Percentiles rank a stretch among this genome's conserved stretches.
Evolutionary conservation across 1,284 basidiomycete genomes (phyloP).

Genomic region (Ustilago xerochloae): DNA sequence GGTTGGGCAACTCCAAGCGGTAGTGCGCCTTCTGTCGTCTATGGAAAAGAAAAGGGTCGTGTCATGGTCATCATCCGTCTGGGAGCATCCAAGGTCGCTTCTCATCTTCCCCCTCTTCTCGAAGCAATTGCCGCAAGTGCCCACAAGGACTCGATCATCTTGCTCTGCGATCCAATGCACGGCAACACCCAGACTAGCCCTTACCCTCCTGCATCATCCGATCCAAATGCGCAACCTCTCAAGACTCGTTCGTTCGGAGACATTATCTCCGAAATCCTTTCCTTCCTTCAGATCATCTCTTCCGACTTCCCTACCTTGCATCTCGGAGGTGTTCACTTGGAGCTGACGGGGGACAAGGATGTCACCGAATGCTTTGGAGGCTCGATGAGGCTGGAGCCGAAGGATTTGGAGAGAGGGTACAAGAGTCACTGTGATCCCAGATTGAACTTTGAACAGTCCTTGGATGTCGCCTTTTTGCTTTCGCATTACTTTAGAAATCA

Average conservation of each 20-base stretch:
- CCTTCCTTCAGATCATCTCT: constrained; percentile 77
- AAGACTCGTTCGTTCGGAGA: constrained; percentile 87
- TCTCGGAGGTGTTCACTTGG: constrained; percentile 93
- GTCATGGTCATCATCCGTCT: constrained; percentile 93
- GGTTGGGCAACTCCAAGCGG: constrained; percentile 29
- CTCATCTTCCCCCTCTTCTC: constrained; percentile 83
- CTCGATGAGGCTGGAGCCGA: constrained; percentile 73
- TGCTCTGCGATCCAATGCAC: constrained; percentile 98
- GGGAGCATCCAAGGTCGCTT: constrained; percentile 79
- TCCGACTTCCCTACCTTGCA: constrained; percentile 72
- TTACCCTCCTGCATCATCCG: constrained; percentile 47
- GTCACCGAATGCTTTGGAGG: constrained; percentile 77
- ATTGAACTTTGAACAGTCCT: constrained; percentile 73
- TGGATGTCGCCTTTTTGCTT: constrained; percentile 67
- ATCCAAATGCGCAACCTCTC: constrained; percentile 53
- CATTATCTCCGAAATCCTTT: constrained; percentile 86
- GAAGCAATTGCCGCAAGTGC: constrained; percentile 81
- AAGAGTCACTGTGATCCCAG: constrained; percentile 67
- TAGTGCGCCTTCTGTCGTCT: constrained; percentile 18
- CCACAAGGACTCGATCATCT: constrained; percentile 80
- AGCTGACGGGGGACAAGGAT: constrained; percentile 94
- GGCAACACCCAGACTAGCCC: constrained; percentile 74
- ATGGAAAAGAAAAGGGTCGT: constrained; percentile 77
- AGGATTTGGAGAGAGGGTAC: constrained; percentile 72
- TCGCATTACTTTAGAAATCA: constrained; percentile 60